Percentiles rank a stretch among this genome's conserved stretches.
Evolutionary conservation across 768 basidiomycete genomes (phyloP).

Genomic region (Mycena belliarum): DNA sequence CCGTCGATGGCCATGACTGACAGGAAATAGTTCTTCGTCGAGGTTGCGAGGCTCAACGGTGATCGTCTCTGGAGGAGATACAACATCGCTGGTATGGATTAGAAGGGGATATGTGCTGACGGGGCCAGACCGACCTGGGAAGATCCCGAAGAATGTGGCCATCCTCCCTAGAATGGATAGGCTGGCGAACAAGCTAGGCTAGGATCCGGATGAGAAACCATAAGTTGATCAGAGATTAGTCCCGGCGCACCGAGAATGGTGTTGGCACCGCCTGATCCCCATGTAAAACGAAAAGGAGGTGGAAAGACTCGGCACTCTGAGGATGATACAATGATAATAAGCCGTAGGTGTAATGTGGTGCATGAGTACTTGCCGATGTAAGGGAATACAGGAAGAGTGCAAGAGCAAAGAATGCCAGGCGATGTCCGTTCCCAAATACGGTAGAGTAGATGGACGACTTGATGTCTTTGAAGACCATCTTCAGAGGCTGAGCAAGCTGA

Average conservation of each 20-base stretch:
- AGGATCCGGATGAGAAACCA: neutral
- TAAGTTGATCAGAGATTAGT: neutral
- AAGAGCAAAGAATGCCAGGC: slow-evolving; percentile 10
- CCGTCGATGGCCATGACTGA: slow-evolving; percentile 16
- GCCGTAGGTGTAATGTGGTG: too few relatives aligned
- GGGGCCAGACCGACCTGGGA: slow-evolving; percentile 8
- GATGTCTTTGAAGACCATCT: slow-evolving; percentile 10
- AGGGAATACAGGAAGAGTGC: slow-evolving; percentile 19
- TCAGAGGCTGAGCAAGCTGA: slow-evolving; percentile 4
- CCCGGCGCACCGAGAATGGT: slow-evolving; percentile 1
- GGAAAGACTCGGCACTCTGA: slow-evolving; percentile 10
- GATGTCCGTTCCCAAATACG: neutral
- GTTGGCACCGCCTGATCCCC: neutral
- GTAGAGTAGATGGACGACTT: slow-evolving; percentile 17
- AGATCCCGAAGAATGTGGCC: slow-evolving; percentile 5
- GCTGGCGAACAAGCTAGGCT: slow-evolving; percentile 6
- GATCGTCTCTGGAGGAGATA: slow-evolving; percentile 14
- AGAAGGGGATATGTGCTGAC: neutral
- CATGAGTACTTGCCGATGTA: slow-evolving; percentile 8
- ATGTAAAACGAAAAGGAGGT: slow-evolving; percentile 6
- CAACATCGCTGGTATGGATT: slow-evolving; percentile 2
- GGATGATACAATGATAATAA: neutral
- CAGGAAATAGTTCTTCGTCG: slow-evolving; percentile 15
- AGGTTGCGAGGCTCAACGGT: slow-evolving; percentile 15
- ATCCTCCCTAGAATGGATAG: slow-evolving; percentile 4